Conservation (phyloP, 495 filamentous ascomycete species). For the Astrothelium subdiscretum region DNA sequence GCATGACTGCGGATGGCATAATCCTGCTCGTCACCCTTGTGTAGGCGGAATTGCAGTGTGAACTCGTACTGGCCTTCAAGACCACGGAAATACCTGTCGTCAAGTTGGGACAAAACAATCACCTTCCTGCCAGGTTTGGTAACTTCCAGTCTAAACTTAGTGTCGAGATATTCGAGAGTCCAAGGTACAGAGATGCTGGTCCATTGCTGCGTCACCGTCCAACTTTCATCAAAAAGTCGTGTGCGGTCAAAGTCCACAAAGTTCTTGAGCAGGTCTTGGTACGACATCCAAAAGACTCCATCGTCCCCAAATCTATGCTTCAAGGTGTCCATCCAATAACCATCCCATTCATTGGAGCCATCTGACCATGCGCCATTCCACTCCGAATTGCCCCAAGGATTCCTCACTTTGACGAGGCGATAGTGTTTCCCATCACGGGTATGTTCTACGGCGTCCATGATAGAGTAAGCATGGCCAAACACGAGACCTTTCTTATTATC, state of each 20-base stretch:
- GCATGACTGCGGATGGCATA: conserved; percentile 74
- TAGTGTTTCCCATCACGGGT: conserved; percentile 40
- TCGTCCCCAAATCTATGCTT: conserved; percentile 82
- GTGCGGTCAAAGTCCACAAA: conserved; percentile 78
- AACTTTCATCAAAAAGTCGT: conserved; percentile 73
- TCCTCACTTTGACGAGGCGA: conserved; percentile 63
- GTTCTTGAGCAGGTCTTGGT: conserved; percentile 71
- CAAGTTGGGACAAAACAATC: conserved; percentile 72
- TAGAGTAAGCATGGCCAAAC: conserved; percentile 78
- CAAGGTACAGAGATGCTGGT: conserved; percentile 75
- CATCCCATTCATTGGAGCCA: conserved; percentile 84
- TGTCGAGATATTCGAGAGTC: conserved; percentile 73
- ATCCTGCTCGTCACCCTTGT: conserved; percentile 68
- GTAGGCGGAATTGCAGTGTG: conserved; percentile 65
- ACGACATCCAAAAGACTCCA: conserved; percentile 67
- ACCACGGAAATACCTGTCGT: conserved; percentile 74
- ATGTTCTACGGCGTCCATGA: conserved; percentile 70
- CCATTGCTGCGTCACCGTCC: conserved; percentile 78
- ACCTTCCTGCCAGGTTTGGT: conserved; percentile 57
- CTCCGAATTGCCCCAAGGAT: conserved; percentile 81
- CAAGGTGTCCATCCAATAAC: conserved; percentile 72
- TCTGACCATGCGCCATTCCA: conserved; percentile 48
- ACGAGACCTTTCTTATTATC: conserved; percentile 60
- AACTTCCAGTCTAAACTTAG: conserved; percentile 65
- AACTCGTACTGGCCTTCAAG: conserved; percentile 76